Percentiles rank a stretch among this genome's conserved stretches.
Conservation (phyloP, 2,329 filamentous ascomycete genomes). For the Clonostachys byssicola region DNA sequence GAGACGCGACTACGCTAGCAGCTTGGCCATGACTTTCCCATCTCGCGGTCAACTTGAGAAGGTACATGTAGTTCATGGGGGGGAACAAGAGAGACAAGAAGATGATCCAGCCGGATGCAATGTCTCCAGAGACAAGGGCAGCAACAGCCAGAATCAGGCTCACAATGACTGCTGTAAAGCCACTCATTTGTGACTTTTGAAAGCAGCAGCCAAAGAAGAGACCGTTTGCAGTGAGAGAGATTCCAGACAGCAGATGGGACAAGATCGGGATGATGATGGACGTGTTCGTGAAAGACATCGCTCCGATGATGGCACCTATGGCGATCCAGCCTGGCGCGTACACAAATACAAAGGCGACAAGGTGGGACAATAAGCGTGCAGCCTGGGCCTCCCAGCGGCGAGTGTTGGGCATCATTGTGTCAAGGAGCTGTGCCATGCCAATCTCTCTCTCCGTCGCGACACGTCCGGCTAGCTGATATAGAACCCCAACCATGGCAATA, state of each 20-base stretch:
- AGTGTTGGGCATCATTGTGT: conserved; percentile 16
- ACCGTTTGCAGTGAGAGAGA: conserved; percentile 59
- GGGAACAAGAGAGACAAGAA: no score
- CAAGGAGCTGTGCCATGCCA: conserved; percentile 22
- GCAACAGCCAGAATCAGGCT: conserved; percentile 13
- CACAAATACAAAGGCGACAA: conserved; percentile 15
- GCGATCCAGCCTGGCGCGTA: conserved; percentile 32
- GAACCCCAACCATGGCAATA: conserved; percentile 1
- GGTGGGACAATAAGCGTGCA: conserved; percentile 15
- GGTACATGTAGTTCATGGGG: no score
- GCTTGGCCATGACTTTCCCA: no score
- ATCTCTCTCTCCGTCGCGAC: conserved; percentile 21
- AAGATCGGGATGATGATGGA: conserved; percentile 23
- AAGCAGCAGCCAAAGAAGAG: conserved; percentile 46
- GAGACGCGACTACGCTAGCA: no score
- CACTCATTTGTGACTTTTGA: conserved; percentile 8
- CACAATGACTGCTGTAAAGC: neutral
- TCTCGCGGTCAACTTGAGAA: no score
- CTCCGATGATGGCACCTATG: conserved; percentile 25
- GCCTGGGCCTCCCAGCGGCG: conserved; percentile 33
- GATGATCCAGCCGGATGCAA: no score
- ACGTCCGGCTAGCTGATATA: conserved; percentile 5
- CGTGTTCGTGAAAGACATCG: conserved; percentile 18
- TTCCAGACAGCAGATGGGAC: conserved; percentile 41
- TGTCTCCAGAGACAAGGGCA: conserved; percentile 4